Conservation (phyloP, 2,329 filamentous ascomycete genomes). For the Chrysoporthe cubensis region DNA sequence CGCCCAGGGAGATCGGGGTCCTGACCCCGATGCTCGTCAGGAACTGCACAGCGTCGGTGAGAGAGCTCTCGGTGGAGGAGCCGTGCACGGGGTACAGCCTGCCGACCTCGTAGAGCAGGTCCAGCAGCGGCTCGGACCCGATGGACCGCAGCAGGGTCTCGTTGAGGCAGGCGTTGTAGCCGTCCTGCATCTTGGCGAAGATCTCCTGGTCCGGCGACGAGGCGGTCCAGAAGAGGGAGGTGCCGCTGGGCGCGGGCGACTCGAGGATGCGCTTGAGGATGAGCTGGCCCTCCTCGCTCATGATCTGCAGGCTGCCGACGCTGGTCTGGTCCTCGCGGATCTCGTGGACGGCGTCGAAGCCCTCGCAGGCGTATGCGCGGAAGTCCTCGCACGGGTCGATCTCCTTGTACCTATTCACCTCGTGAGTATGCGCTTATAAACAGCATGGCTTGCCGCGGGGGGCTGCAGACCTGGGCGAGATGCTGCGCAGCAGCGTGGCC, state of each 20-base stretch:
- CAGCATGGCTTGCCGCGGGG: background rate
- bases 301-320: slow-evolving; percentile 62
- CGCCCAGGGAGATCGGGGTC: slow-evolving; percentile 48
- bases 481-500: slow-evolving; percentile 27
- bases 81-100: slow-evolving; percentile 36
- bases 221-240: slow-evolving; percentile 38
- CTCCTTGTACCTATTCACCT: slow-evolving; percentile 49
- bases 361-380: slow-evolving; percentile 60
- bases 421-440: slow-evolving; percentile 33
- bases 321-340: slow-evolving; percentile 66
- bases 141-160: slow-evolving; percentile 58
- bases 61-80: background rate
- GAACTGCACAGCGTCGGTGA: slow-evolving; percentile 48
- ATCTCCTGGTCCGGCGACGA: slow-evolving; percentile 61
- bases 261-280: slow-evolving; percentile 67
- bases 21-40: slow-evolving; percentile 39
- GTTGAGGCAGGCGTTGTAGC: slow-evolving; percentile 69
- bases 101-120: slow-evolving; percentile 57
- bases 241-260: slow-evolving; percentile 52
- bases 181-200: slow-evolving; percentile 67
- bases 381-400: slow-evolving; percentile 73
- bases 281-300: slow-evolving; percentile 63
- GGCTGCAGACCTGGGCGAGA: slow-evolving; percentile 22
- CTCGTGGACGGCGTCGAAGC: slow-evolving; percentile 67
- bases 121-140: slow-evolving; percentile 59